Base-by-base conservation (phyloP, 139 green algal genomes). In the Micractinium sp. region DNA sequence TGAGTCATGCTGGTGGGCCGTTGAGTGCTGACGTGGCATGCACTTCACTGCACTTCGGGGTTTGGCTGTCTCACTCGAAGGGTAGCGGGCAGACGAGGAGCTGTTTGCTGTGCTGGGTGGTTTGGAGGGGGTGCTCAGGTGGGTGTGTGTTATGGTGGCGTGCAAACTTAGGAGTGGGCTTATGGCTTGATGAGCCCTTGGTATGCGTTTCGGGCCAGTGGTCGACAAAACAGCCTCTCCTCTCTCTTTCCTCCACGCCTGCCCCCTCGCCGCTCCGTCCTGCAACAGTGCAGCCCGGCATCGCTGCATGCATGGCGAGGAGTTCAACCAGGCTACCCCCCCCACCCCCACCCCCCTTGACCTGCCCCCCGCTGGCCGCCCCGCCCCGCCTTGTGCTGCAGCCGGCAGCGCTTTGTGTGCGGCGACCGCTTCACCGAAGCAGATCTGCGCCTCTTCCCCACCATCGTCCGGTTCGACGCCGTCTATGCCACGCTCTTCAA, bases 401-500 rank as follows among this genome's bases (percentile, higher is more conserved):
- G 53, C 0, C 35, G 91, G 0, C 88, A 81, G 4, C 91, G 95
- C 20, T 98, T 98, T 89, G 86, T 98, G 67, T 87, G 95, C n/a
- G 96, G 96, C 1, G 94, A 97, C 78, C 94, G 93, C 63, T 92
- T 97, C 47, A 98, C 96, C 2, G 95, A 98, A 80, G 95, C 95
- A 2, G 97, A 99, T 89, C 82, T 98, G 85, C 94, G 96, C 41
- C 92, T 99, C 77, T 95, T 96, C 41, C 96, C 97, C 35, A 99
- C 97, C 79, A 92, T 98, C 16, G 80, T 92, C 2, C 82, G 97
- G 0, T 97, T 97, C 79, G 97, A 99, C 71, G 92, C 95, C 16
- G 93, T 95, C 20, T 98, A 98, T 85, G 89, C 92, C 25, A 93
- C 89, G 16, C 92, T 99, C 3, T 99, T 99, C 94, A 98, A 97